Conservation (phyloP, 2,329 filamentous ascomycete species). For the Lachnum nothofagi region DNA sequence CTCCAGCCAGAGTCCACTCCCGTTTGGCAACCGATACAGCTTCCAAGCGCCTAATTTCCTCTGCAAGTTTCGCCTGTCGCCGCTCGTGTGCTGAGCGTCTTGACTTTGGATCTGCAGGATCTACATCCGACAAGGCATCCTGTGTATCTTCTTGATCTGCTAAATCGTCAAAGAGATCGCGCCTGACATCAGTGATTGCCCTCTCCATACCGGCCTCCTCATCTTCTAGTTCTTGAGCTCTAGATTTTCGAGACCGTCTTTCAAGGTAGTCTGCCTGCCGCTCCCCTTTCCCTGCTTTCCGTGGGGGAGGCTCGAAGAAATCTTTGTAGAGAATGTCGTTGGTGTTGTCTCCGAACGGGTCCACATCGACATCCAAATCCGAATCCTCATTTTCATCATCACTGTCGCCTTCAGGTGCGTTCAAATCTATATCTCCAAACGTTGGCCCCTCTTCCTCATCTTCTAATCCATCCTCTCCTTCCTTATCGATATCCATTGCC, state of each 20-base stretch:
- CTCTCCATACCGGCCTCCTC: slow-evolving; percentile 67
- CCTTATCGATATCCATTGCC: slow-evolving; percentile 33
- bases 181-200: slow-evolving; percentile 79
- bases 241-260: slow-evolving; percentile 38
- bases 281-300: slow-evolving; percentile 56
- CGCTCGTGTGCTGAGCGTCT: slow-evolving; percentile 80
- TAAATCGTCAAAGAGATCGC: slow-evolving; percentile 82
- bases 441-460: slow-evolving; percentile 75
- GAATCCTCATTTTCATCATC: slow-evolving; percentile 55
- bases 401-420: slow-evolving; percentile 65
- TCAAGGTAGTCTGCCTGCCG: slow-evolving; percentile 37
- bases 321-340: slow-evolving; percentile 88
- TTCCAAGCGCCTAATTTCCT: slow-evolving; percentile 89
- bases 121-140: slow-evolving; percentile 59
- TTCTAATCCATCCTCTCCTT: slow-evolving; percentile 45
- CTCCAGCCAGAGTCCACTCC: slow-evolving; percentile 84
- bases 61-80: slow-evolving; percentile 74
- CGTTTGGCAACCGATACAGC: slow-evolving; percentile 83
- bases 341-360: slow-evolving; percentile 59
- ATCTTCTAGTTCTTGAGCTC: slow-evolving; percentile 38
- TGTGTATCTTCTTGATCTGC: slow-evolving; percentile 61
- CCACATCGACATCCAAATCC: slow-evolving; percentile 51
- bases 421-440: slow-evolving; percentile 72
- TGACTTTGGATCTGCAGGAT: slow-evolving; percentile 65
- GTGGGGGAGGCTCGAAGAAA: slow-evolving; percentile 83